Percentiles rank a stretch among this genome's conserved stretches.
Conservation (phyloP, 164 flowering plant species). For the Chloranthus sessilifolius region DNA sequence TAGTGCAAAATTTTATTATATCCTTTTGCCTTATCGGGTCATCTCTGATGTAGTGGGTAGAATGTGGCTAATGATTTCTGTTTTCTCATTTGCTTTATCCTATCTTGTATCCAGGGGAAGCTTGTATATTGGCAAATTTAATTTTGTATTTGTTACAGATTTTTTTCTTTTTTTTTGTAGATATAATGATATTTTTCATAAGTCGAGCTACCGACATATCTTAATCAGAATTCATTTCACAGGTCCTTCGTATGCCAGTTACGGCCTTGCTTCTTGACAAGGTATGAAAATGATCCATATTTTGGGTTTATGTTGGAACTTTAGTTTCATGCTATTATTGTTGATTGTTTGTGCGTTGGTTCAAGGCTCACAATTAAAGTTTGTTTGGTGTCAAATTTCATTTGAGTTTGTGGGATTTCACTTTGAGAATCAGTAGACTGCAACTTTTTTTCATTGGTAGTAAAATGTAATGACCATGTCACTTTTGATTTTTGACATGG, state of each 20-base stretch:
- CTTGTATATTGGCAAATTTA: too few species aligned
- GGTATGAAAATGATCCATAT: slow-evolving; percentile 37
- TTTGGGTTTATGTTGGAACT: neutral
- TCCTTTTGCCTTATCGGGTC: too few species aligned
- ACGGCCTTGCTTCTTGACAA: slow-evolving; percentile 51
- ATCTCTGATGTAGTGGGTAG: too few species aligned
- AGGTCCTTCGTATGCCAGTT: slow-evolving; percentile 88
- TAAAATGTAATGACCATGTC: too few species aligned
- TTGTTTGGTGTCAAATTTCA: neutral
- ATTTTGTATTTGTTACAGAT: too few species aligned
- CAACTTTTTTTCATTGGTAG: neutral
- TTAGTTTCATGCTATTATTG: neutral
- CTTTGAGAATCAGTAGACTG: neutral
- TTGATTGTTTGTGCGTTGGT: neutral
- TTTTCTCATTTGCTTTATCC: too few species aligned
- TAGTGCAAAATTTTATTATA: too few species aligned
- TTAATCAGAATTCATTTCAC: too few species aligned
- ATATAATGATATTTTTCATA: neutral
- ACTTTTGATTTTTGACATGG: too few species aligned
- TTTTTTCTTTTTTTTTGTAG: neutral
- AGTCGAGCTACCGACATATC: too few species aligned
- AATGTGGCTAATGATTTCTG: too few species aligned
- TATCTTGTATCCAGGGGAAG: too few species aligned
- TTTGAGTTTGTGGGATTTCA: neutral
- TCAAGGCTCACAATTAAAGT: neutral